Evolutionary conservation across 2,329 filamentous ascomycete species (phyloP).

Genomic region (Penicillium thymicola): DNA sequence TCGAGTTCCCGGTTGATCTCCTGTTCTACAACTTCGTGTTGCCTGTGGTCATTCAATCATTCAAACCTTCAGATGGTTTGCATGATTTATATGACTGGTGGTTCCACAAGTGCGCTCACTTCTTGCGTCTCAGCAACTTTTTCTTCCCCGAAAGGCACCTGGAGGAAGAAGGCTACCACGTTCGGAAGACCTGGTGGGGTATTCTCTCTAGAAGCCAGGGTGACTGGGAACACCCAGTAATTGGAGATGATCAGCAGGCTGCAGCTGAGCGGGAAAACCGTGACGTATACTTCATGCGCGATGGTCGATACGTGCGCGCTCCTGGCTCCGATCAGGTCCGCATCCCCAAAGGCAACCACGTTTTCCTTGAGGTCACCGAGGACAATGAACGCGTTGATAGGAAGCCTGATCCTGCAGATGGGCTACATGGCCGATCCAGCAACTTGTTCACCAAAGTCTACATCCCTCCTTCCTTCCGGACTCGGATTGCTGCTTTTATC

Average conservation of each 20-base stretch:
- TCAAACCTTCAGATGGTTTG: constrained; percentile 80
- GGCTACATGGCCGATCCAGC: constrained; percentile 59
- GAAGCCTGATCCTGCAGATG: constrained; percentile 50
- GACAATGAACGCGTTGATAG: constrained; percentile 64
- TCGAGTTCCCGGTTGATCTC: constrained; percentile 92
- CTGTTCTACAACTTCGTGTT: constrained; percentile 97
- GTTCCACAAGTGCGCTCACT: constrained; percentile 81
- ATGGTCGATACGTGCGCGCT: constrained; percentile 84
- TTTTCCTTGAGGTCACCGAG: constrained; percentile 75
- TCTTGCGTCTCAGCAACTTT: constrained; percentile 82
- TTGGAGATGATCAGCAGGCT: constrained; percentile 30
- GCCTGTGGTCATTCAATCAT: constrained; percentile 77
- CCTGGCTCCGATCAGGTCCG: constrained; percentile 93
- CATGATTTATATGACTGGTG: constrained; percentile 92
- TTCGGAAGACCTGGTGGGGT: constrained; percentile 57
- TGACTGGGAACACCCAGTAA: constrained; percentile 36
- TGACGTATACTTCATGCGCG: constrained; percentile 56
- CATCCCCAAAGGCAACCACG: constrained; percentile 76
- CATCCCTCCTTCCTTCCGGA: constrained; percentile 77
- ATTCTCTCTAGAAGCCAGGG: constrained; percentile 37
- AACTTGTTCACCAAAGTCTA: constrained; percentile 69
- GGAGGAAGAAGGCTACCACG: constrained; percentile 75
- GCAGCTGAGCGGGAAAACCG: constrained; percentile 40
- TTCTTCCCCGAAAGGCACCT: constrained; percentile 78
- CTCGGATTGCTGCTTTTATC: constrained; percentile 80